These are phyloP conservation scores for Trypanosoma brucei DNA, from an alignment of 208 protist genomes.

Conservation along the genomic window DNA sequence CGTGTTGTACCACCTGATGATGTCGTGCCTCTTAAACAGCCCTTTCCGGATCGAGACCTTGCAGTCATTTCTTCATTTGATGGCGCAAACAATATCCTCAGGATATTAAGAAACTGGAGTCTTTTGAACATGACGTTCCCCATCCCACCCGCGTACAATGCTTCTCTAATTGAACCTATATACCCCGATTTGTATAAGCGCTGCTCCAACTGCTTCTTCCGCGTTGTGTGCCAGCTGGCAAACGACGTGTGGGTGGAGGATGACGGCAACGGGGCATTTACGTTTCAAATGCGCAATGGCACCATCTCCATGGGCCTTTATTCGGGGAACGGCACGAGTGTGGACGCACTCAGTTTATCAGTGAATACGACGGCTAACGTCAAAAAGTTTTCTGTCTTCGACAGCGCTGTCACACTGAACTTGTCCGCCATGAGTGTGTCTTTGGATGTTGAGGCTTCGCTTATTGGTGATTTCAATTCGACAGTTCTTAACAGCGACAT, in stretches of 20 bases:
- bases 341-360: background rate
- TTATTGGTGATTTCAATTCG: background rate
- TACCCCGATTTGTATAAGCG: background rate
- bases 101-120: background rate
- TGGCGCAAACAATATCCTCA: background rate
- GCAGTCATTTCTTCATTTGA: background rate
- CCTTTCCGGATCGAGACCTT: background rate
- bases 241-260: background rate
- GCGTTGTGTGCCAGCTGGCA: background rate
- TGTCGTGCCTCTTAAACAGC: background rate
- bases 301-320: background rate
- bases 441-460: background rate
- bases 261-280: background rate
- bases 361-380: background rate
- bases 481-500: background rate
- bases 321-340: too few relatives aligned
- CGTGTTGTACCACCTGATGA: background rate
- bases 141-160: background rate
- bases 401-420: background rate
- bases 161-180: background rate
- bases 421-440: background rate
- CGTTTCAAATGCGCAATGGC: background rate
- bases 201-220: background rate
- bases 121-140: background rate
- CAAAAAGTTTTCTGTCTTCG: background rate